Evolutionary conservation across 2,329 filamentous ascomycete species (phyloP).

Genomic region (Zarea fungicola): DNA sequence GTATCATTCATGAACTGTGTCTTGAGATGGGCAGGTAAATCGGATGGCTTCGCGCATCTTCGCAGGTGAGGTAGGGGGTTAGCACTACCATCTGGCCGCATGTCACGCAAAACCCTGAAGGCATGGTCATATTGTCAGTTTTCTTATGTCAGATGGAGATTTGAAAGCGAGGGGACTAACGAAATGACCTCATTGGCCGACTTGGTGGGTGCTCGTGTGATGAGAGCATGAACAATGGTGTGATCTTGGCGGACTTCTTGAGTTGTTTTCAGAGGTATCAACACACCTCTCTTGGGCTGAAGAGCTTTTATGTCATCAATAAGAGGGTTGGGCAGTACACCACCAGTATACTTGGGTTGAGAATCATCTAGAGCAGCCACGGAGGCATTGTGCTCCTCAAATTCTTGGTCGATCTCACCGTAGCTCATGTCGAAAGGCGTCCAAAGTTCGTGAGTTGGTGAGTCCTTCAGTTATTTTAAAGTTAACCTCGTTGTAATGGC

Average conservation of each 20-base stretch:
- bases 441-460: neutral
- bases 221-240: conserved; percentile 57
- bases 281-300: conserved; percentile 40
- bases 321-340: conserved; percentile 29
- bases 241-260: conserved; percentile 58
- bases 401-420: conserved; percentile 1
- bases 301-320: conserved; percentile 30
- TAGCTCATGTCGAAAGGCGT: neutral
- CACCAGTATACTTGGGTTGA: conserved; percentile 1
- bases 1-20: conserved; percentile 55
- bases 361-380: neutral
- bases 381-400: conserved; percentile 2
- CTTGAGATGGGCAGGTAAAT: conserved; percentile 62
- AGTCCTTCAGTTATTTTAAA: neutral
- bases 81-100: conserved; percentile 56
- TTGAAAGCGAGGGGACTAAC: conserved; percentile 41
- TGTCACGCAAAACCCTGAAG: conserved; percentile 52
- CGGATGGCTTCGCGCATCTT: conserved; percentile 66
- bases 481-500: neutral
- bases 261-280: conserved; percentile 60
- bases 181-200: conserved; percentile 67
- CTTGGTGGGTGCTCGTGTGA: conserved; percentile 67
- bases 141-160: neutral
- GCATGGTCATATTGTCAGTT: conserved; percentile 18
- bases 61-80: conserved; percentile 67